These are phyloP conservation scores for Thraustochytrium sp. DNA, from an alignment of 352 stramenopile genomes.

Conservation along the genomic window DNA sequence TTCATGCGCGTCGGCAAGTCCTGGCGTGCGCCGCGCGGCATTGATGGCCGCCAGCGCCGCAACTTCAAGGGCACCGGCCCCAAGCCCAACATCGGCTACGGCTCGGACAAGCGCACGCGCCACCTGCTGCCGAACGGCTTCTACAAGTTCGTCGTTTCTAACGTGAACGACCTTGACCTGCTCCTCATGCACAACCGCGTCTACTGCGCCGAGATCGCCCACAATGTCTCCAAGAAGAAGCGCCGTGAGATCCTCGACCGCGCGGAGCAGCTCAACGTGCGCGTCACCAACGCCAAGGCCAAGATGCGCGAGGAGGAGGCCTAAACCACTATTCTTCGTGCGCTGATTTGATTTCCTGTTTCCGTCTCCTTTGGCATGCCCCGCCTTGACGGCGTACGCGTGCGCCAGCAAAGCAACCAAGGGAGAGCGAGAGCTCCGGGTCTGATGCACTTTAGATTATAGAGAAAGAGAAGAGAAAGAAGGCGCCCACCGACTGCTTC, in stretches of 20 bases:
- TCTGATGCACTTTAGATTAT: too few relatives aligned
- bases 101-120: slow-evolving; percentile 96
- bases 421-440: too few relatives aligned
- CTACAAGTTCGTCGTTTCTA: slow-evolving; percentile 97
- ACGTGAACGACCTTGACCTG: slow-evolving; percentile 96
- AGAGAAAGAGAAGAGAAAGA: too few relatives aligned
- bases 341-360: not conserved
- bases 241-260: slow-evolving; percentile 95
- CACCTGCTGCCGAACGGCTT: slow-evolving; percentile 98
- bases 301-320: slow-evolving; percentile 94
- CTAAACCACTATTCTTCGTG: slow-evolving; percentile 29
- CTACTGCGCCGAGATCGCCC: slow-evolving; percentile 96
- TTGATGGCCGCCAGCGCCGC: slow-evolving; percentile 96
- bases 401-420: too few relatives aligned
- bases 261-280: slow-evolving; percentile 95
- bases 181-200: slow-evolving; percentile 88
- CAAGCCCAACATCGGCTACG: slow-evolving; percentile 98
- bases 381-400: too few relatives aligned
- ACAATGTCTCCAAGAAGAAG: slow-evolving; percentile 93
- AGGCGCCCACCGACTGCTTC: too few relatives aligned
- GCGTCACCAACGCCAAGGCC: slow-evolving; percentile 95
- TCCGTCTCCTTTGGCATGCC: too few relatives aligned
- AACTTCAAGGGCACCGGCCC: slow-evolving; percentile 95
- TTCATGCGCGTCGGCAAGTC: slow-evolving; percentile 93
- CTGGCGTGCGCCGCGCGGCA: slow-evolving; percentile 99